Evolutionary conservation across 495 filamentous ascomycete species (phyloP).

Genomic region (Penicillium soppii): DNA sequence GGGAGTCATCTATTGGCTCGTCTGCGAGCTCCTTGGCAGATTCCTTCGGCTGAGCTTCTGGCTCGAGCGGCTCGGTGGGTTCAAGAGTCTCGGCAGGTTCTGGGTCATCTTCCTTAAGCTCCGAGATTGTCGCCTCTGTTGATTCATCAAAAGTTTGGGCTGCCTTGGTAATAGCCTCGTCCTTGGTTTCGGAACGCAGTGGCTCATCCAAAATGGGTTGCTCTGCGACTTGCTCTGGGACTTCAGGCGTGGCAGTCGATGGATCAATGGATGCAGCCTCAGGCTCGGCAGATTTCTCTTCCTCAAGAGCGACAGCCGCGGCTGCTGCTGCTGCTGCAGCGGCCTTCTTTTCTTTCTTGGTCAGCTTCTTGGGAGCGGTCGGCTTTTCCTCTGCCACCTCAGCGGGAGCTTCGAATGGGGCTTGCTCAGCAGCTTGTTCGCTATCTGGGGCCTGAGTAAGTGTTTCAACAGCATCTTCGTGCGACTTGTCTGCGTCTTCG

Average conservation of each 20-base stretch:
- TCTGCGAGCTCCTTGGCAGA: background rate
- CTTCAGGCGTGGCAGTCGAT: background rate
- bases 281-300: constrained; percentile 15
- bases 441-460: background rate
- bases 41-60: background rate
- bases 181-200: background rate
- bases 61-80: background rate
- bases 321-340: constrained; percentile 12
- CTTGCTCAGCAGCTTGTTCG: background rate
- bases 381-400: constrained; percentile 1
- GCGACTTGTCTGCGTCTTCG: background rate
- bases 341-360: constrained; percentile 24
- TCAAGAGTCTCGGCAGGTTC: background rate
- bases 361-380: constrained; percentile 15
- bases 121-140: background rate
- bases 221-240: background rate
- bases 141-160: background rate
- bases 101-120: background rate
- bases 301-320: background rate
- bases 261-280: constrained; percentile 5
- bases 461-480: background rate
- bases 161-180: background rate
- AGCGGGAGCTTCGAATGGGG: background rate
- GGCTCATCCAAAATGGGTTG: background rate
- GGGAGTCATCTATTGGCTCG: background rate